Evolutionary conservation across 176 grass and related monocot genomes (phyloP).

Genomic region (Oryza rufipogon): DNA sequence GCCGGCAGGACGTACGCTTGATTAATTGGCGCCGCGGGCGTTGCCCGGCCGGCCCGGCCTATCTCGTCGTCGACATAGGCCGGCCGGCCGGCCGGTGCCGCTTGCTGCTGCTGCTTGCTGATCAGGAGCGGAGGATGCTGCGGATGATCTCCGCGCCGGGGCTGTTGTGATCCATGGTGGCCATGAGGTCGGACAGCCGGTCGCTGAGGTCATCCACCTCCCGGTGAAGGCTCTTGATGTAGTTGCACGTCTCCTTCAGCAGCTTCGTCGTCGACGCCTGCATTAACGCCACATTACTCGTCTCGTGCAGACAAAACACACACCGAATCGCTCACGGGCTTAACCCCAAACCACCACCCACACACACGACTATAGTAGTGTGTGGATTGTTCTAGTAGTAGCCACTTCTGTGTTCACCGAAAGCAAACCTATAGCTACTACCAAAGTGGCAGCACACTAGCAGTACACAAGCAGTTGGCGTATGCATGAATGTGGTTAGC

Average conservation of each 20-base stretch:
- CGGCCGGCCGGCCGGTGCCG: background rate
- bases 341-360: background rate
- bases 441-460: background rate
- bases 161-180: constrained; percentile 82
- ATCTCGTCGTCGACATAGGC: background rate
- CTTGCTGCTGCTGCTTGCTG: background rate
- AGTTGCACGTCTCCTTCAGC: constrained; percentile 92
- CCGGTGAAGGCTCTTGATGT: constrained; percentile 94
- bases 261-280: constrained; percentile 87
- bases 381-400: background rate
- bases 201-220: constrained; percentile 95
- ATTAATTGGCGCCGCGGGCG: constrained; percentile 25
- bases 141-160: constrained; percentile 83
- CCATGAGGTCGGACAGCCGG: constrained; percentile 80
- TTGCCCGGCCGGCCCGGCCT: background rate
- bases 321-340: background rate
- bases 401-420: background rate
- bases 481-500: background rate
- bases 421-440: background rate
- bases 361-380: background rate
- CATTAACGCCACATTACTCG: background rate
- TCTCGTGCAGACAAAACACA: background rate
- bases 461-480: background rate
- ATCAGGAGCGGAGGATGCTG: constrained; percentile 82
- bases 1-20: background rate